phyloP scores from a whole-genome alignment of 306 rosid species.

The Styphnolobium japonicum region DNA sequence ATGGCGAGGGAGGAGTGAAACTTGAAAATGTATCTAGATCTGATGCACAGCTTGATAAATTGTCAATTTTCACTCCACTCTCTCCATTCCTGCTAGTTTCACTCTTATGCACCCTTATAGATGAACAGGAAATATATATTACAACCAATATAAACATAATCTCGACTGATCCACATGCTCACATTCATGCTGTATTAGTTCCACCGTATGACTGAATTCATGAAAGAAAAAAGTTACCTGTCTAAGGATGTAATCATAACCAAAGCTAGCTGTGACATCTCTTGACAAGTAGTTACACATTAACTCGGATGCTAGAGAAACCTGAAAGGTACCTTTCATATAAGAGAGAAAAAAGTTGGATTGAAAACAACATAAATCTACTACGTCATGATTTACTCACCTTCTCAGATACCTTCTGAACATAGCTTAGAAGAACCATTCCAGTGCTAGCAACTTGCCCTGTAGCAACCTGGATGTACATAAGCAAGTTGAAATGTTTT shows the following conservation, averaged over 20 bases:
- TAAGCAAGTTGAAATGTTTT: not conserved
- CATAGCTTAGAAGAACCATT: conserved; percentile 89
- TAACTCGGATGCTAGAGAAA: conserved; percentile 85
- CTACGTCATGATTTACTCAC: conserved; percentile 41
- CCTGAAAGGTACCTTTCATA: conserved; percentile 44
- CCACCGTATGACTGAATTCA: not conserved
- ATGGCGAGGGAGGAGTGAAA: not conserved
- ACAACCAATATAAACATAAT: not conserved
- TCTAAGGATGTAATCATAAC: conserved; percentile 94
- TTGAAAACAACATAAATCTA: conserved; percentile 8
- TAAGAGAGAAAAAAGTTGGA: not conserved
- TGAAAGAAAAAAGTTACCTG: conserved; percentile 52
- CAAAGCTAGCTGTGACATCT: conserved; percentile 84
- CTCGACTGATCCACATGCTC: not conserved
- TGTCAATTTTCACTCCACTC: not conserved
- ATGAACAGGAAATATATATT: not conserved
- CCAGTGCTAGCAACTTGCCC: conserved; percentile 98
- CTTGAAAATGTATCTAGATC: conserved; percentile 3
- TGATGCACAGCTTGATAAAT: not conserved
- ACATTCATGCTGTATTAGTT: not conserved
- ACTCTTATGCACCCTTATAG: not conserved
- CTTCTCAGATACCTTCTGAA: conserved; percentile 95
- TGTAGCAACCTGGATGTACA: conserved; percentile 74
- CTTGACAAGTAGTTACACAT: conserved; percentile 92
- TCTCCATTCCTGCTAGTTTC: not conserved